These are phyloP conservation scores for Globisporangium viniferum DNA, from an alignment of 352 stramenopile genomes.

Conservation along the genomic window DNA sequence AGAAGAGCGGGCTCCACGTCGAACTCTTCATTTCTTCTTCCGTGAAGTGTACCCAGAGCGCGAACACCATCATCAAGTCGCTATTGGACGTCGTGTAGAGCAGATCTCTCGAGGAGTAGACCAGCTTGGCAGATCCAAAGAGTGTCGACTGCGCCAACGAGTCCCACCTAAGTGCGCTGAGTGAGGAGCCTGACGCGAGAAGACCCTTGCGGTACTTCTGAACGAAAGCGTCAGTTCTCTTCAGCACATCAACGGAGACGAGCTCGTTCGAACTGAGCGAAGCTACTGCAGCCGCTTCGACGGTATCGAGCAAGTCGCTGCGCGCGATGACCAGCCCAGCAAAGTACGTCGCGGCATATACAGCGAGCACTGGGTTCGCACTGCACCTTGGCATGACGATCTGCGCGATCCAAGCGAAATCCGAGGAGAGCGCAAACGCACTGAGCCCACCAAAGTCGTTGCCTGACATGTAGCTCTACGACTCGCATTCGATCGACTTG, in stretches of 20 bases:
- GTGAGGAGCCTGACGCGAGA: no score
- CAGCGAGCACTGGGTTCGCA: not conserved
- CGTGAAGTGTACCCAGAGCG: not conserved
- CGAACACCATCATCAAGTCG: conserved; percentile 1
- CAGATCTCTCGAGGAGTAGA: not conserved
- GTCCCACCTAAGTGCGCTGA: not conserved
- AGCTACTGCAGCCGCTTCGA: not conserved
- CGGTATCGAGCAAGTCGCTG: not conserved
- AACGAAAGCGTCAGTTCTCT: no score
- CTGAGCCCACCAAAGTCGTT: not conserved
- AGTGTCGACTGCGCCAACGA: not conserved
- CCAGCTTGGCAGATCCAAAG: not conserved
- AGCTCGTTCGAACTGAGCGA: not conserved
- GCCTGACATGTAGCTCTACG: not conserved
- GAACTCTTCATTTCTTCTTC: not conserved
- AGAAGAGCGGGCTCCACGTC: not conserved
- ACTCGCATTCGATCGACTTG: not conserved
- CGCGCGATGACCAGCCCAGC: not conserved
- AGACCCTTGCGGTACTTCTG: no score
- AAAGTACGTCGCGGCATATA: not conserved
- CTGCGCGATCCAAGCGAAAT: not conserved
- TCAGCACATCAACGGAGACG: not conserved
- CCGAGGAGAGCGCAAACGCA: not conserved
- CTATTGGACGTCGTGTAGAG: not conserved
- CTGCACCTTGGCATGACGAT: not conserved